phyloP scores from a whole-genome alignment of 2,329 filamentous ascomycete species.

The Pseudomassariella vexata region DNA sequence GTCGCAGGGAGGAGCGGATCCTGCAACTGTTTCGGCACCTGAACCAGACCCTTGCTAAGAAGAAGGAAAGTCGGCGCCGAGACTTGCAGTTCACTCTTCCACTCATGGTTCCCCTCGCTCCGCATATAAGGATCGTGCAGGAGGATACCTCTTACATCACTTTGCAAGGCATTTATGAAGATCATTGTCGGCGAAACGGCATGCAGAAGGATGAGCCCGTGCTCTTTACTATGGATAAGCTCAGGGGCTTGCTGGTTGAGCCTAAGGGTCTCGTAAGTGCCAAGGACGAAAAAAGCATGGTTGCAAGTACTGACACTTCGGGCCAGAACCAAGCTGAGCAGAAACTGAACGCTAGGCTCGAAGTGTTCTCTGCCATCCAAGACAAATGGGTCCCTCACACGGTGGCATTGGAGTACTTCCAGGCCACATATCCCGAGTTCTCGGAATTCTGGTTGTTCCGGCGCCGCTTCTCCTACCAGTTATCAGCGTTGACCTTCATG shows the following conservation, averaged over 20 bases:
- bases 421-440: slow-evolving; percentile 78
- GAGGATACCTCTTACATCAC: slow-evolving; percentile 94
- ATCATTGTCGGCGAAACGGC: slow-evolving; percentile 81
- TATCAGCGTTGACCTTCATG: slow-evolving; percentile 94
- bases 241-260: slow-evolving; percentile 70
- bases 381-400: slow-evolving; percentile 85
- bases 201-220: slow-evolving; percentile 94
- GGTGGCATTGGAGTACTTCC: slow-evolving; percentile 83
- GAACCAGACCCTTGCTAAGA: slow-evolving; percentile 84
- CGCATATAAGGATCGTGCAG: slow-evolving; percentile 90
- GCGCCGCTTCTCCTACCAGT: slow-evolving; percentile 91
- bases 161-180: slow-evolving; percentile 91
- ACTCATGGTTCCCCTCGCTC: slow-evolving; percentile 90
- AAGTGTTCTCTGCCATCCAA: slow-evolving; percentile 93
- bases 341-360: slow-evolving; percentile 66
- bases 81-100: slow-evolving; percentile 96
- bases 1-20: slow-evolving; percentile 89
- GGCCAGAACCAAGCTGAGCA: slow-evolving; percentile 63
- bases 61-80: slow-evolving; percentile 89
- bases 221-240: slow-evolving; percentile 91
- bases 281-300: neutral
- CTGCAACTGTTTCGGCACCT: slow-evolving; percentile 95
- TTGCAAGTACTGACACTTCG: slow-evolving; percentile 10
- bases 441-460: slow-evolving; percentile 98
- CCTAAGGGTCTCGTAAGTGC: slow-evolving; percentile 53